Percentiles rank a stretch among this genome's conserved stretches.
Conservation (phyloP, 805 yeast species). For the Yarrowia sp. region DNA sequence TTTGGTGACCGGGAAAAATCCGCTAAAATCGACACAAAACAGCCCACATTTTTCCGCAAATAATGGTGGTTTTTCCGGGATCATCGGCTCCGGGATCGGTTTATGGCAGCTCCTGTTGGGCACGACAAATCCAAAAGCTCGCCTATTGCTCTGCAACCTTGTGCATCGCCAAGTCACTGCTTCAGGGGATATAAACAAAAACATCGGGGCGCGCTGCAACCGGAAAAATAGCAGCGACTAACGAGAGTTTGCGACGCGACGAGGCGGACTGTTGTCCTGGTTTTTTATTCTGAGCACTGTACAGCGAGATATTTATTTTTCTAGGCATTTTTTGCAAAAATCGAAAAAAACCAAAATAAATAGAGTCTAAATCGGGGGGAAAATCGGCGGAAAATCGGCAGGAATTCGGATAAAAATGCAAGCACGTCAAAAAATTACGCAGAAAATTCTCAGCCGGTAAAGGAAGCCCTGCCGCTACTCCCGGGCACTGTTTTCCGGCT, state of each 20-base stretch:
- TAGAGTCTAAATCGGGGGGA: background rate
- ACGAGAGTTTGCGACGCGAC: background rate
- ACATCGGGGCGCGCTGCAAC: background rate
- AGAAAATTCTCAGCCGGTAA: background rate
- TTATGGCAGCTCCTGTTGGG: background rate
- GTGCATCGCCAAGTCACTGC: conserved; percentile 4
- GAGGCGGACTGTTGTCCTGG: background rate
- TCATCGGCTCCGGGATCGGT: background rate
- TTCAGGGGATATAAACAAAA: background rate
- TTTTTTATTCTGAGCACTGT: background rate
- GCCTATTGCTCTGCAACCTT: conserved; percentile 16
- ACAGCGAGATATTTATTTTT: background rate
- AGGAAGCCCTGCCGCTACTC: no score
- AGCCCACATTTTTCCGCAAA: background rate
- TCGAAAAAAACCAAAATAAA: background rate
- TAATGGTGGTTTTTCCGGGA: background rate
- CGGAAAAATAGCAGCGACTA: background rate
- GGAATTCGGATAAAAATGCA: background rate
- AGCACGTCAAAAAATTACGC: background rate
- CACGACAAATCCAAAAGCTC: background rate
- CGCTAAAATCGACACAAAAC: background rate
- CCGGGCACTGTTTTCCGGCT: no score
- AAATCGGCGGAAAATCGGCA: background rate
- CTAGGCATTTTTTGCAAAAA: background rate
- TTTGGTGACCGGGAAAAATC: background rate